Conservation (phyloP, 306 rosid species). For the Sesbania bispinosa region DNA sequence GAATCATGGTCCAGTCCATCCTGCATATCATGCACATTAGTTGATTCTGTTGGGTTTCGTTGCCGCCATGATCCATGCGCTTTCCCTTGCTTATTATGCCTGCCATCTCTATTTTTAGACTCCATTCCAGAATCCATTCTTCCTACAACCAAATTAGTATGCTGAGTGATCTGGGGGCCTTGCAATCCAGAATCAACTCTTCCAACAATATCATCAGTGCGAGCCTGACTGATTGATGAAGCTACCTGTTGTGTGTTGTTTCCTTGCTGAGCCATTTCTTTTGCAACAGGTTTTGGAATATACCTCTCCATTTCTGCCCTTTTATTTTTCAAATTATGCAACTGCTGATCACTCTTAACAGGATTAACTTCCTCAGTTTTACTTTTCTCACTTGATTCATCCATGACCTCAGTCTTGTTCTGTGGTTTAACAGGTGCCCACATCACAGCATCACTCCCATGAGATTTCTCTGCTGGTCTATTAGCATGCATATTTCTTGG, state of each 20-base stretch:
- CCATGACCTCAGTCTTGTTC: slow-evolving; percentile 54
- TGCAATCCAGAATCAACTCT: slow-evolving; percentile 45
- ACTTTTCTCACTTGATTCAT: slow-evolving; percentile 50
- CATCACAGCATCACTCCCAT: slow-evolving; percentile 60
- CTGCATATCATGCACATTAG: slow-evolving; percentile 36
- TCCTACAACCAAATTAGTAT: slow-evolving; percentile 38
- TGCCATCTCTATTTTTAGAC: slow-evolving; percentile 50
- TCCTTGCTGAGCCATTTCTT: slow-evolving; percentile 95
- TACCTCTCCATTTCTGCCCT: slow-evolving; percentile 96
- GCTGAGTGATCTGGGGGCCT: slow-evolving; percentile 32
- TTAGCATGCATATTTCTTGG: slow-evolving; percentile 60
- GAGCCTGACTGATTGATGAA: slow-evolving; percentile 41
- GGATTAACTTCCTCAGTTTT: slow-evolving; percentile 47
- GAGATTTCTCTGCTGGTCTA: slow-evolving; percentile 59
- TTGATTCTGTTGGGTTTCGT: slow-evolving; percentile 49
- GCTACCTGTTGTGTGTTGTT: slow-evolving; percentile 40
- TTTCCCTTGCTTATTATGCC: slow-evolving; percentile 70
- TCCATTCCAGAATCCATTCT: slow-evolving; percentile 47
- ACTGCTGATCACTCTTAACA: slow-evolving; percentile 57
- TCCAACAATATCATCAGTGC: slow-evolving; percentile 36
- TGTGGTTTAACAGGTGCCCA: slow-evolving; percentile 94
- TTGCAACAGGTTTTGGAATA: slow-evolving; percentile 92
- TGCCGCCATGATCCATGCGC: slow-evolving; percentile 67
- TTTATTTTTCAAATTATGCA: slow-evolving; percentile 64
- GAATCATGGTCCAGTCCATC: slow-evolving; percentile 39